Base-by-base conservation (phyloP, 176 grass and related monocot species). In the Eragrostis nindensis region DNA sequence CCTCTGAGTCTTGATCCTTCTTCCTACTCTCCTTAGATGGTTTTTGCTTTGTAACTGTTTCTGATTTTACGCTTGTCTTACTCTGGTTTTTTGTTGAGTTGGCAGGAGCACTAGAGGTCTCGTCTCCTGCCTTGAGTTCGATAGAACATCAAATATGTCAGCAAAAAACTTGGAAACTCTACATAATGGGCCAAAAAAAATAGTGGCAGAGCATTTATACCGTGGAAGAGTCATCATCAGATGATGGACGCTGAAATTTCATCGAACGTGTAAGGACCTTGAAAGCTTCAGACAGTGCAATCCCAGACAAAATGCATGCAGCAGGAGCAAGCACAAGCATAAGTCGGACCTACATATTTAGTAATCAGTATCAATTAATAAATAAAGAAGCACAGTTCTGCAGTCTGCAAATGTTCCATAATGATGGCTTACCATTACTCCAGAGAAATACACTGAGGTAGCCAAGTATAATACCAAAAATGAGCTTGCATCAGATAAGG, bases 301-400 rank as follows among this genome's bases (percentile, higher is more conserved):
- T 95, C 73, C 97, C 97, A 47, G 97, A 99, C 77, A 91, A 86
- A 84, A 99, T 96, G 78, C 90, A 99, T 9, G 93, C 96, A 82
- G 96, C 96, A 87, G 96, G 96, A 70, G 96, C 96, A 80, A 99
- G 83, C 43, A 99, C 97, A 88, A 99, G 97, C 97, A 99, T 99
- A 91, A 99, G 97, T 21, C 97, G 88, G 12, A 99, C 97, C 97
- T 99, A 6, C 46, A 79, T 60, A 5, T 50, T 50, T 50, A 4
- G 13, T 14, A 64, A 68, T 7, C 48, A 50, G 62, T 64, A 52
- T 78, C 19, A 10, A 17, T 55, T 19, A 69, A 76, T 36, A 36
- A 36, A 36, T 36, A 50, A 50, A 50, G 48, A 62, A 38, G 79
- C 65, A 73, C 45, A 42, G 70, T 45, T 52, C 16, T 50, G 15